Conservation (phyloP, 495 filamentous ascomycete genomes). For the Penicillium ucsense region DNA sequence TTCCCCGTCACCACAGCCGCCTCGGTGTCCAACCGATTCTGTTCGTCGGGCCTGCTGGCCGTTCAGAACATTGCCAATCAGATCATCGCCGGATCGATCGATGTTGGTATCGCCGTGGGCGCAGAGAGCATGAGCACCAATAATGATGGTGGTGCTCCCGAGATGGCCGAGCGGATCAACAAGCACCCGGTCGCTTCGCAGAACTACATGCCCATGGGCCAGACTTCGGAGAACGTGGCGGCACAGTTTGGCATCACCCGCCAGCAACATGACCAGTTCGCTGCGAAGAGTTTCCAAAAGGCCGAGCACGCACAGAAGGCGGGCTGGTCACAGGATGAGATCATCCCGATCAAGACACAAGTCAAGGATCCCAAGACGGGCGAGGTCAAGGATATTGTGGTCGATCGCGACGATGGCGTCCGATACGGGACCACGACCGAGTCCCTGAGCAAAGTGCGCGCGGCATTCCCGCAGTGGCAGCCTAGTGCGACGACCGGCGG, state of each 20-base stretch:
- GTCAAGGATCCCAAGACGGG: conserved; percentile 77
- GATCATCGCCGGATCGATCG: conserved; percentile 72
- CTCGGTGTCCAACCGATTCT: conserved; percentile 83
- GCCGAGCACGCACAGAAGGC: conserved; percentile 88
- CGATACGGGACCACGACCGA: conserved; percentile 83
- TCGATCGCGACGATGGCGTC: conserved; percentile 83
- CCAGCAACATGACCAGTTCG: conserved; percentile 69
- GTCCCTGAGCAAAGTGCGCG: conserved; percentile 68
- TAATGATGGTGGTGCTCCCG: conserved; percentile 56
- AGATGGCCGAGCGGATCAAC: conserved; percentile 66
- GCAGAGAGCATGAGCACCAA: conserved; percentile 80
- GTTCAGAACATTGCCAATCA: conserved; percentile 88
- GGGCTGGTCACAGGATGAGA: conserved; percentile 86
- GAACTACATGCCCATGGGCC: conserved; percentile 88
- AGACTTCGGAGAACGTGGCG: conserved; percentile 90
- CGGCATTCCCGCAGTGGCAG: conserved; percentile 82
- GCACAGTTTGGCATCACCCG: conserved; percentile 74
- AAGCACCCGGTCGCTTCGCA: conserved; percentile 65
- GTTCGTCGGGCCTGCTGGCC: conserved; percentile 87
- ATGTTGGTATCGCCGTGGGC: conserved; percentile 78
- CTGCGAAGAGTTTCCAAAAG: conserved; percentile 72
- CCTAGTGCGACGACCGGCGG: conserved; percentile 81
- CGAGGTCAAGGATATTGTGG: conserved; percentile 61
- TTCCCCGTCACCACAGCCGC: conserved; percentile 79
- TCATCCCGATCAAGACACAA: conserved; percentile 70